Evolutionary conservation across 495 filamentous ascomycete species (phyloP).

Genomic region (Glonium stellatum): DNA sequence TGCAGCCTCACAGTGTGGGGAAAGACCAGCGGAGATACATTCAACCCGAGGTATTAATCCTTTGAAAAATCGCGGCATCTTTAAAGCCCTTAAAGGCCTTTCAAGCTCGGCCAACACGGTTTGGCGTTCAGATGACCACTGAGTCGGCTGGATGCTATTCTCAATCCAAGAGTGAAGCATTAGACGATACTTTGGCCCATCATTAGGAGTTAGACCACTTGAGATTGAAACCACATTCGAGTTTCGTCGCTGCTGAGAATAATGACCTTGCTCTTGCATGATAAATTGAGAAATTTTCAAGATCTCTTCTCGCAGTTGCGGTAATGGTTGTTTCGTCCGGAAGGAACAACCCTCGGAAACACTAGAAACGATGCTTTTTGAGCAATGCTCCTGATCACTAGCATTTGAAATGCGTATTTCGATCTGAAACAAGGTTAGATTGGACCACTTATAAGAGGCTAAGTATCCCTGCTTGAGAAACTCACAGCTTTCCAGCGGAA

Average conservation of each 20-base stretch:
- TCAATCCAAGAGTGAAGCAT: neutral
- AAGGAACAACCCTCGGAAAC: neutral
- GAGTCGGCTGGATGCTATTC: neutral
- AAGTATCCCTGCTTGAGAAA: neutral
- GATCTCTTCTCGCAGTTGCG: neutral
- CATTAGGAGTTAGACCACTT: neutral
- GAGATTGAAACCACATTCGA: neutral
- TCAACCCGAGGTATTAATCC: neutral
- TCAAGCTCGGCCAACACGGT: neutral
- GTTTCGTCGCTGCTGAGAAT: neutral
- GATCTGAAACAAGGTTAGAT: conserved; percentile 1
- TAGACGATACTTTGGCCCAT: neutral
- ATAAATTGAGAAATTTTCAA: neutral
- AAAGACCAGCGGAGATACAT: neutral
- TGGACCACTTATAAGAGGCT: neutral
- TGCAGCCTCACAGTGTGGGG: conserved; percentile 2
- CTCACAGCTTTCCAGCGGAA: conserved; percentile 2
- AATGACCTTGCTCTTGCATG: neutral
- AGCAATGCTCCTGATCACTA: neutral
- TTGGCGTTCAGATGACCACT: neutral
- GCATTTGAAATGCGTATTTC: neutral
- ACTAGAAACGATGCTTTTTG: neutral
- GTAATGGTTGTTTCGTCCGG: neutral
- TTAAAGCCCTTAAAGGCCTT: neutral
- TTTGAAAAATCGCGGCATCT: neutral